Percentiles rank a stretch among this genome's conserved stretches.
These are phyloP conservation scores for Phytophthora cactorum DNA, from an alignment of 352 stramenopile species.

Conservation along the genomic window DNA sequence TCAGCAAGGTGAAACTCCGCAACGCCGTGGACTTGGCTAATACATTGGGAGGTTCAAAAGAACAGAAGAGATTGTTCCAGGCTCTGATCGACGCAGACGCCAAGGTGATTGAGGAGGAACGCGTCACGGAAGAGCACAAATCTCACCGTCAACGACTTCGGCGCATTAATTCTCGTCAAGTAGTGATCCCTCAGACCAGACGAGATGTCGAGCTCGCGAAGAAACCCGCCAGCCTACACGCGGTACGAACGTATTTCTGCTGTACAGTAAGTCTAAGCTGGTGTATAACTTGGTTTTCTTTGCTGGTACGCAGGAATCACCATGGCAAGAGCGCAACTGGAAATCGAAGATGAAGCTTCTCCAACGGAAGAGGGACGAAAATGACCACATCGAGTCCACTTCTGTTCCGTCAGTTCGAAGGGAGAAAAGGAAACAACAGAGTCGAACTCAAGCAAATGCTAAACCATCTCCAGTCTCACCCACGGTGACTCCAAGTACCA, in stretches of 20 bases:
- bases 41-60: constrained; percentile 51
- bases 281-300: background rate
- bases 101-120: constrained; percentile 74
- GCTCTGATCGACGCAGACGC: constrained; percentile 71
- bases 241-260: constrained; percentile 9
- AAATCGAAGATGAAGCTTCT: constrained; percentile 32
- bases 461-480: background rate
- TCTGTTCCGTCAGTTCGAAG: background rate
- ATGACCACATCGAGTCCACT: background rate
- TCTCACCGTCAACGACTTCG: constrained; percentile 62
- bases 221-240: constrained; percentile 18
- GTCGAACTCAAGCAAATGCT: background rate
- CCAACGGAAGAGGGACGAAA: constrained; percentile 15
- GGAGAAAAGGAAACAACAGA: background rate
- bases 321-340: constrained; percentile 83
- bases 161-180: constrained; percentile 46
- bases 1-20: constrained; percentile 71
- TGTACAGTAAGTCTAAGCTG: background rate
- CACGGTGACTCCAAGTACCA: background rate
- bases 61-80: constrained; percentile 73
- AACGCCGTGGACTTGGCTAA: constrained; percentile 77
- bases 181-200: constrained; percentile 11
- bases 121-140: constrained; percentile 60
- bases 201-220: constrained; percentile 21
- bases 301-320: constrained; percentile 43